phyloP scores from a whole-genome alignment of 1,284 basidiomycete species.

The Sanghuangporus weigelae region DNA sequence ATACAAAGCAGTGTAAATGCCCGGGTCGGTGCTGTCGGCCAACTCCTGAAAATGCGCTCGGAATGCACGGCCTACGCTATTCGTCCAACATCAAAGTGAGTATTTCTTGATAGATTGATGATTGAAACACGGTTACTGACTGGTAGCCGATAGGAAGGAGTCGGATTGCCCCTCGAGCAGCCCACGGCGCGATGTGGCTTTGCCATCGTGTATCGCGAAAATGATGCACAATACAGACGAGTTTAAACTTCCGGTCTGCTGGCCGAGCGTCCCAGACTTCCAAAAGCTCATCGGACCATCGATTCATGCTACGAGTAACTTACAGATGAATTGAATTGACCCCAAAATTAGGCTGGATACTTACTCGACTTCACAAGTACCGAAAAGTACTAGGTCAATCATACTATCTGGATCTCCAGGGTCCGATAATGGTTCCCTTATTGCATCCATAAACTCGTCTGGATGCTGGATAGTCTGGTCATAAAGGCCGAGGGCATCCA shows the following conservation, averaged over 20 bases:
- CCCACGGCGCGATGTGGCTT: conserved; percentile 29
- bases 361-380: conserved; percentile 34
- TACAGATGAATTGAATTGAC: not conserved
- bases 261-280: conserved; percentile 32
- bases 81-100: not conserved
- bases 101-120: not conserved
- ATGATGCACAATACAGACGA: conserved; percentile 36
- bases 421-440: not conserved
- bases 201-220: conserved; percentile 30
- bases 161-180: conserved; percentile 31
- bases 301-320: conserved; percentile 21
- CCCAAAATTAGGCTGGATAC: conserved; percentile 10
- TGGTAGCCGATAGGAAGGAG: conserved; percentile 33
- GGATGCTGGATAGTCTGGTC: conserved; percentile 1
- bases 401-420: conserved; percentile 19
- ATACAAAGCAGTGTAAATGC: conserved; percentile 27
- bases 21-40: conserved; percentile 29
- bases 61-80: conserved; percentile 30
- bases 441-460: conserved; percentile 3
- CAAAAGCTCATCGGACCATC: conserved; percentile 27
- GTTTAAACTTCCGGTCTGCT: conserved; percentile 31
- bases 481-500: conserved; percentile 6
- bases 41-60: conserved; percentile 26
- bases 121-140: conserved; percentile 21
- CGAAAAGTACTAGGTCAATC: conserved; percentile 32